These are phyloP conservation scores for Pezicula radicicola DNA, from an alignment of 2,329 filamentous ascomycete species.

Conservation along the genomic window DNA sequence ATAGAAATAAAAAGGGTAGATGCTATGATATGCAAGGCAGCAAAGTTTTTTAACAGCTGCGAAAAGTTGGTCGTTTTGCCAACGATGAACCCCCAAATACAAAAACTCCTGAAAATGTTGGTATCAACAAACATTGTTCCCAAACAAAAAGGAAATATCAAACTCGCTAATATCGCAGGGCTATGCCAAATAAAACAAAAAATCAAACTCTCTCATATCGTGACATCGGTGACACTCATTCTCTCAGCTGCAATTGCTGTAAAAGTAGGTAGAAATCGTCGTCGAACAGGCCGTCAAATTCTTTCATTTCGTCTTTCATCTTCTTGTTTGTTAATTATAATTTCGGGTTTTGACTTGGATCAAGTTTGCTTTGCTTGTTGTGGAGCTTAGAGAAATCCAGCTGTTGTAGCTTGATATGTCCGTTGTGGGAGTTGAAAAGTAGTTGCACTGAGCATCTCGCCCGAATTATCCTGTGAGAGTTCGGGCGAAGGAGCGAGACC, in stretches of 20 bases:
- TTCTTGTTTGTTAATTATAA: too few relatives aligned
- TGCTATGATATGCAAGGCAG: not conserved
- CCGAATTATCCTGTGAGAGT: not conserved
- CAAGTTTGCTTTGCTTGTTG: too few relatives aligned
- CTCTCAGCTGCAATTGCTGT: too few relatives aligned
- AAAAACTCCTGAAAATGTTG: slow-evolving; percentile 19
- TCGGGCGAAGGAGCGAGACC: not conserved
- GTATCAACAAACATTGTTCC: slow-evolving; percentile 12
- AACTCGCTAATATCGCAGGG: not conserved
- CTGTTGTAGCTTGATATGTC: not conserved
- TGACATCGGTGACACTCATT: too few relatives aligned
- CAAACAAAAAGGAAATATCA: not conserved
- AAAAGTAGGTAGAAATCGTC: too few relatives aligned
- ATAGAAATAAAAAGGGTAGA: not conserved
- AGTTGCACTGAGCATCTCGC: slow-evolving; percentile 1
- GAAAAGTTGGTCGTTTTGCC: too few relatives aligned
- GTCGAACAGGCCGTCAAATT: too few relatives aligned
- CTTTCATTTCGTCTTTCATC: too few relatives aligned
- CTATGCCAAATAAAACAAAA: not conserved
- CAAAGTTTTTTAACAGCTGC: too few relatives aligned
- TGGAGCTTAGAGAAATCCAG: not conserved
- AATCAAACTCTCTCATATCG: not conserved
- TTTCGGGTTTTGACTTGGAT: too few relatives aligned
- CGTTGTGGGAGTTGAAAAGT: not conserved
- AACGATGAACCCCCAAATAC: not conserved